Percentiles rank a stretch among this genome's conserved stretches.
phyloP scores from a whole-genome alignment of 192 early-diverging fungal genomes.

The Linderina pennispora region DNA sequence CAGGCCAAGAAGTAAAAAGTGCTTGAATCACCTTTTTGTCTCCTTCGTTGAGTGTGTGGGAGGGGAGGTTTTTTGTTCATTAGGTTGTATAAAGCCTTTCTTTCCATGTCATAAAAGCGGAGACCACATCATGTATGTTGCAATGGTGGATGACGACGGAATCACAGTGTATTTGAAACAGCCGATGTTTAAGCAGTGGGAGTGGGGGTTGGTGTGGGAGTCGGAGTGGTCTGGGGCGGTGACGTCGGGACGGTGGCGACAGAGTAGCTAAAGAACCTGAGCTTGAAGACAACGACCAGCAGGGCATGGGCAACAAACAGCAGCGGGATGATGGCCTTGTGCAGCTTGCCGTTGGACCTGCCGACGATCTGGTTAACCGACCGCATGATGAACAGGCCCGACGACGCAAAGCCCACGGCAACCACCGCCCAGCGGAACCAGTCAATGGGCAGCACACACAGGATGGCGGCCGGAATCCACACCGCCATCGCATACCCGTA shows the following conservation, averaged over 20 bases:
- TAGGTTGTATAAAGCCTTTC: too few relatives aligned
- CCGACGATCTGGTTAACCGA: slow-evolving; percentile 52
- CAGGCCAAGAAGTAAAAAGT: slow-evolving; percentile 48
- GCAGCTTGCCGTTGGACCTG: slow-evolving; percentile 61
- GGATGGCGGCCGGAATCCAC: slow-evolving; percentile 83
- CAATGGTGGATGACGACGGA: too few relatives aligned
- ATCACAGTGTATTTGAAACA: too few relatives aligned
- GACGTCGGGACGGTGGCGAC: slow-evolving; percentile 12
- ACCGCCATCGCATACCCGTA: slow-evolving; percentile 90
- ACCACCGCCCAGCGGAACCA: slow-evolving; percentile 80
- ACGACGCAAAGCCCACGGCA: slow-evolving; percentile 63
- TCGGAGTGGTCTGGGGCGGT: not conserved
- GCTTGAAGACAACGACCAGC: slow-evolving; percentile 73
- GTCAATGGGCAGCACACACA: slow-evolving; percentile 79
- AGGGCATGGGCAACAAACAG: slow-evolving; percentile 60
- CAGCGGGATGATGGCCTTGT: slow-evolving; percentile 62
- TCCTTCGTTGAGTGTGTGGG: not conserved
- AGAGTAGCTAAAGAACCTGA: slow-evolving; percentile 76
- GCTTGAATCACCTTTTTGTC: slow-evolving; percentile 4
- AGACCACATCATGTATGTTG: not conserved
- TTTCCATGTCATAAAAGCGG: not conserved
- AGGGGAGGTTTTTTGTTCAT: too few relatives aligned
- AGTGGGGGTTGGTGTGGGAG: slow-evolving; percentile 2
- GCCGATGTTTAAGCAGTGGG: too few relatives aligned
- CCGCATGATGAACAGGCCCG: slow-evolving; percentile 54